phyloP scores from a whole-genome alignment of 306 rosid genomes.

The Neltuma alba region DNA sequence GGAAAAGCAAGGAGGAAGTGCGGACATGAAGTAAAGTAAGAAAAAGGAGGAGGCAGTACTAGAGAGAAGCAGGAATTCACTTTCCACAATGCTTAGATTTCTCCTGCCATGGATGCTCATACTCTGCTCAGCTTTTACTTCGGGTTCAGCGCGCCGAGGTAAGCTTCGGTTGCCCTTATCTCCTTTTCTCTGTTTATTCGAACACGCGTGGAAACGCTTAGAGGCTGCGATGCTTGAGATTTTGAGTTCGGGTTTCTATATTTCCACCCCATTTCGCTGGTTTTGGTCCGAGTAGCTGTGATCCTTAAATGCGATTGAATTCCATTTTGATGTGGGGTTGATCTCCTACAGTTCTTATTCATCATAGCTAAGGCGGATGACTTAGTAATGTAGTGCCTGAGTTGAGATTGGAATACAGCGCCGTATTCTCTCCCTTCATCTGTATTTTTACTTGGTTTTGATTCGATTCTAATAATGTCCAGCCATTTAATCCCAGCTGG shows the following conservation, averaged over 20 bases:
- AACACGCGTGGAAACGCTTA: not conserved
- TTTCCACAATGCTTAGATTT: slow-evolving; percentile 57
- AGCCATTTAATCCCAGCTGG: slow-evolving; percentile 15
- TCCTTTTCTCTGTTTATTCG: not conserved
- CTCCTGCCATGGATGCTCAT: slow-evolving; percentile 55
- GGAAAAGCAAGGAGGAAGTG: not conserved
- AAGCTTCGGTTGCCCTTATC: slow-evolving; percentile 30
- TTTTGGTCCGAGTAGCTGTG: not conserved
- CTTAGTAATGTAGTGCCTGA: not conserved
- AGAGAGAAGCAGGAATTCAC: slow-evolving; percentile 21
- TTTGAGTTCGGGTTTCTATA: slow-evolving; percentile 27
- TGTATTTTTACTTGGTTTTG: not conserved
- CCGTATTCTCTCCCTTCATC: not conserved
- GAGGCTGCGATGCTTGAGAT: not conserved
- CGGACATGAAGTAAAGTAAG: slow-evolving; percentile 31
- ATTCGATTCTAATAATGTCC: not conserved
- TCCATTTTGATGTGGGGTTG: slow-evolving; percentile 19
- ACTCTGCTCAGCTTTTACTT: slow-evolving; percentile 38
- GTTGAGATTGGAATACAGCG: slow-evolving; percentile 3
- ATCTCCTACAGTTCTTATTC: not conserved
- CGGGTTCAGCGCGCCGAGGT: slow-evolving; percentile 49
- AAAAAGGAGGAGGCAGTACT: not conserved
- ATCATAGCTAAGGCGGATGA: not conserved
- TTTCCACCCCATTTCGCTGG: not conserved
- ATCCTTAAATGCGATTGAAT: not conserved